These are phyloP conservation scores for Lipomyces oligophaga DNA, from an alignment of 805 yeast species.

Conservation along the genomic window DNA sequence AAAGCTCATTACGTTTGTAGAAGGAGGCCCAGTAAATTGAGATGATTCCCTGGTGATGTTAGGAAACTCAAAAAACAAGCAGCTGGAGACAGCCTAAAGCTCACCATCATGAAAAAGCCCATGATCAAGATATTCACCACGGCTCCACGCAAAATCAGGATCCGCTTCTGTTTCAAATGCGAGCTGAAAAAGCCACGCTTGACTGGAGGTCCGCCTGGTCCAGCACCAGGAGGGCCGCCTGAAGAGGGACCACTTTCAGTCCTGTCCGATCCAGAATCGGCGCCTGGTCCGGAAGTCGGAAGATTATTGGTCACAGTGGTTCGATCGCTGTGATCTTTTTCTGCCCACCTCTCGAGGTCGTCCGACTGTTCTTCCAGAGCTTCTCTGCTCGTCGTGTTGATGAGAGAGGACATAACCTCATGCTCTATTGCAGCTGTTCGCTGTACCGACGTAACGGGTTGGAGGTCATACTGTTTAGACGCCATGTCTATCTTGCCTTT, in stretches of 20 bases:
- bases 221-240: background rate
- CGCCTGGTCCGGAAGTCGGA: too few relatives aligned
- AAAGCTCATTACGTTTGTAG: slow-evolving; percentile 37
- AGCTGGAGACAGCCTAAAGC: background rate
- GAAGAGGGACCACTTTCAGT: background rate
- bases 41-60: slow-evolving; percentile 33
- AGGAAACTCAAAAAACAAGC: background rate
- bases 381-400: too few relatives aligned
- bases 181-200: slow-evolving; percentile 18
- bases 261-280: background rate
- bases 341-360: too few relatives aligned
- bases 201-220: slow-evolving; percentile 3
- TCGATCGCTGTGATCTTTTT: too few relatives aligned
- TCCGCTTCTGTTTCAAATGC: slow-evolving; percentile 3
- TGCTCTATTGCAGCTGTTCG: too few relatives aligned
- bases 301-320: too few relatives aligned
- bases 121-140: slow-evolving; percentile 3
- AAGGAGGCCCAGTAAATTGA: slow-evolving; percentile 52
- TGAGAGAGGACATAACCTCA: too few relatives aligned
- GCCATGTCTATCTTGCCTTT: too few relatives aligned
- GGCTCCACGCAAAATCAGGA: background rate
- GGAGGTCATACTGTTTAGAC: too few relatives aligned
- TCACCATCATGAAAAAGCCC: slow-evolving; percentile 12
- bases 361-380: too few relatives aligned
- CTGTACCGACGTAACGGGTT: too few relatives aligned